phyloP scores from a whole-genome alignment of 352 stramenopile species.

The Phytophthora brassicae region DNA sequence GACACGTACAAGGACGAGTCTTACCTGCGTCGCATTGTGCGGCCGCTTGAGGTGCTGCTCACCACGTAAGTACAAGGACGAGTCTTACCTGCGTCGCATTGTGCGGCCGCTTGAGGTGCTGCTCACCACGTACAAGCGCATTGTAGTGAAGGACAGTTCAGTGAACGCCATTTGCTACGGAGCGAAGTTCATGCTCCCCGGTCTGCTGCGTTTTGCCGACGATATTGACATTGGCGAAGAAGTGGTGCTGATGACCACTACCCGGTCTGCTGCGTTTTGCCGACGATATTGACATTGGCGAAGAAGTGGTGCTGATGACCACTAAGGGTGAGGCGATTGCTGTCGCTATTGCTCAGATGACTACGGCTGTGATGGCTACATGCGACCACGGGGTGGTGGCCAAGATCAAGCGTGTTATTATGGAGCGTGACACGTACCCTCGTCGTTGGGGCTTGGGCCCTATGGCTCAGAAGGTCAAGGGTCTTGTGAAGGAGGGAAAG shows the following conservation, averaged over 20 bases:
- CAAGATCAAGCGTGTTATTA: constrained; percentile 99
- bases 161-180: constrained; percentile 99
- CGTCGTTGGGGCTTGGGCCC: constrained; percentile 98
- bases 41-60: constrained; percentile 98
- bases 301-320: constrained; percentile 99
- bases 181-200: constrained; percentile 99
- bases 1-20: constrained; percentile 99
- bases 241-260: constrained; percentile 99
- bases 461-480: constrained; percentile 99
- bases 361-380: constrained; percentile 99
- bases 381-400: constrained; percentile 99
- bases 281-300: constrained; percentile 98
- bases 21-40: constrained; percentile 98
- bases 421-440: constrained; percentile 99
- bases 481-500: constrained; percentile 94
- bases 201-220: constrained; percentile 98
- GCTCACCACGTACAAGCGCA: constrained; percentile 98
- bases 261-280: constrained; percentile 98
- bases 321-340: constrained; percentile 99
- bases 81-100: constrained; percentile 98
- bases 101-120: constrained; percentile 98
- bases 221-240: constrained; percentile 99
- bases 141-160: constrained; percentile 99
- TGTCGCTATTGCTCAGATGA: constrained; percentile 99
- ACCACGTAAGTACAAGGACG: constrained; percentile 99